Evolutionary conservation across 768 basidiomycete species (phyloP).

Genomic region (Amanita phalloides): DNA sequence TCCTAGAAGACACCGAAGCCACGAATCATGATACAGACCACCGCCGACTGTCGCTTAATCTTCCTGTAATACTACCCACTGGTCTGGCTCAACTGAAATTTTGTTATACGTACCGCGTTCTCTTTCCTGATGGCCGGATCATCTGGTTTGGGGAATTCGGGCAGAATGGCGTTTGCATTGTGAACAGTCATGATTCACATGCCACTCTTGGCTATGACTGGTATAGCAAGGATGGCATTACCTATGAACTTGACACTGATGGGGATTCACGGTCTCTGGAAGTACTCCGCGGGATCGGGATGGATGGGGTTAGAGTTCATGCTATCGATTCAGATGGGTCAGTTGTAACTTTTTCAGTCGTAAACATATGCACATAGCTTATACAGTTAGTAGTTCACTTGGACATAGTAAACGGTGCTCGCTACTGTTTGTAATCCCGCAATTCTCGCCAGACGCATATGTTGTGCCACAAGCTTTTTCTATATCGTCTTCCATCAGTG

Average conservation of each 20-base stretch:
- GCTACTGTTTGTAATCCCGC: slow-evolving; percentile 5
- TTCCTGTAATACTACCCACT: not conserved
- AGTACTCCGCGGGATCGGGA: not conserved
- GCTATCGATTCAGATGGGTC: slow-evolving; percentile 4
- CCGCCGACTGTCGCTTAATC: not conserved
- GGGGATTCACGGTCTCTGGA: not conserved
- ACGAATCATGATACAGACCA: not conserved
- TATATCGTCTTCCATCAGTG: not conserved
- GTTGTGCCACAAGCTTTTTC: slow-evolving; percentile 3
- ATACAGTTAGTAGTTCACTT: not conserved
- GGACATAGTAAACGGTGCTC: not conserved
- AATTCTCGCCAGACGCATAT: not conserved
- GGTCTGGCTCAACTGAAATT: slow-evolving; percentile 10
- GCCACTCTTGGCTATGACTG: slow-evolving; percentile 13
- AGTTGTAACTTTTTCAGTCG: not conserved
- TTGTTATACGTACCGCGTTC: slow-evolving; percentile 39
- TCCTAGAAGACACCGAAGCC: slow-evolving; percentile 10
- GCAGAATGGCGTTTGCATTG: slow-evolving; percentile 29
- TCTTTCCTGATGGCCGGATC: slow-evolving; percentile 29
- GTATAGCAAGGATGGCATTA: slow-evolving; percentile 7
- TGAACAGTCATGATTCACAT: slow-evolving; percentile 14
- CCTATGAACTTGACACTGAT: not conserved
- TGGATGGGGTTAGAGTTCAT: not conserved
- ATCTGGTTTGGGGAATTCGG: slow-evolving; percentile 37
- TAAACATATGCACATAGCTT: not conserved